These are phyloP conservation scores for Stentor roeselii DNA, from an alignment of 73 alveolate species.

Conservation along the genomic window DNA sequence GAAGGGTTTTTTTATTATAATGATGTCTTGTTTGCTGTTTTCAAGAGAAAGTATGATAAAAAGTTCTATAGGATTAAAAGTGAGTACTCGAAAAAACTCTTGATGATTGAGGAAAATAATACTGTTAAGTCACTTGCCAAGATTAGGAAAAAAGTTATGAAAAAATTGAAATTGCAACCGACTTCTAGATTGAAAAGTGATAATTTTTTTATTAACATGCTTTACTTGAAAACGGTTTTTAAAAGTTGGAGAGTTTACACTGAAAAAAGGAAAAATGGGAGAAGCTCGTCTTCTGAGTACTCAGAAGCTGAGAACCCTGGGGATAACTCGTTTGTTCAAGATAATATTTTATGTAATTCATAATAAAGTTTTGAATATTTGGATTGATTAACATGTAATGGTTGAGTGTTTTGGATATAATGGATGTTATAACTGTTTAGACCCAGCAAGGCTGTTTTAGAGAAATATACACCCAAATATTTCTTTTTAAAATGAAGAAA, in stretches of 20 bases:
- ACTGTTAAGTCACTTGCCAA: neutral
- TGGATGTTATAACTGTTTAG: no score
- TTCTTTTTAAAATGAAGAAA: no score
- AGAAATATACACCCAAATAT: no score
- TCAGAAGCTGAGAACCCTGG: slow-evolving; percentile 23
- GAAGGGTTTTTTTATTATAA: slow-evolving; percentile 36
- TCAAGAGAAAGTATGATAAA: slow-evolving; percentile 30
- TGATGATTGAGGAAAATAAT: neutral
- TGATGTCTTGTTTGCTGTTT: slow-evolving; percentile 35
- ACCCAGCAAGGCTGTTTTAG: no score
- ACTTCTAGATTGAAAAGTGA: neutral
- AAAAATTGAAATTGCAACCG: neutral
- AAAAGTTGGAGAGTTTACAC: neutral
- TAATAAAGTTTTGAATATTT: no score
- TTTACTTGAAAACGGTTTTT: neutral
- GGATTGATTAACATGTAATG: no score
- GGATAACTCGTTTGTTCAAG: no score
- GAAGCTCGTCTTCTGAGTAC: neutral
- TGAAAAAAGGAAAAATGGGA: neutral
- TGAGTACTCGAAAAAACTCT: neutral
- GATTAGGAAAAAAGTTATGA: neutral
- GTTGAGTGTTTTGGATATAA: no score
- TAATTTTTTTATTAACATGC: neutral
- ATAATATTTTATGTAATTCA: no score
- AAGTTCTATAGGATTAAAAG: neutral